Conservation (phyloP, 441 rosid species). For the Breynia disticha region DNA sequence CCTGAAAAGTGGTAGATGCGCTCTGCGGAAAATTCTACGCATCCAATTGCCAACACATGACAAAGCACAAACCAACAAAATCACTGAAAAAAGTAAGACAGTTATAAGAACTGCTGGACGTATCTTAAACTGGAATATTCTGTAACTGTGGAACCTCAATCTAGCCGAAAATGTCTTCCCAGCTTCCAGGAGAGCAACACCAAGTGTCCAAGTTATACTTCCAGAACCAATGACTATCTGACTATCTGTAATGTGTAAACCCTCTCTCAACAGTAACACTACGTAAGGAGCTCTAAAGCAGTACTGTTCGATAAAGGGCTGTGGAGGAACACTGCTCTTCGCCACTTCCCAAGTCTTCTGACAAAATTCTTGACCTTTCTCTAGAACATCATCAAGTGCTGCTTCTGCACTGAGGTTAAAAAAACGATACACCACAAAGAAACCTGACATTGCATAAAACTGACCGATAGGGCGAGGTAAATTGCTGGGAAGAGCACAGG, state of each 20-base stretch:
- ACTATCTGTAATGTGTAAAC: conserved; percentile 73
- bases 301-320: conserved; percentile 97
- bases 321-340: conserved; percentile 75
- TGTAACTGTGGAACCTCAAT: conserved; percentile 49
- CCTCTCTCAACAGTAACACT: conserved; percentile 76
- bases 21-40: conserved; percentile 57
- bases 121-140: conserved; percentile 50
- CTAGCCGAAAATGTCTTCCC: conserved; percentile 65
- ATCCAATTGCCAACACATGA: conserved; percentile 61
- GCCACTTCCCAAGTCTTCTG: conserved; percentile 77
- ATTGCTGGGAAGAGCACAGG: conserved; percentile 73
- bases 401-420: conserved; percentile 77
- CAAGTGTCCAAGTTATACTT: conserved; percentile 95
- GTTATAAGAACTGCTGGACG: conserved; percentile 55
- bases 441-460: conserved; percentile 89
- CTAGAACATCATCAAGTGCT: conserved; percentile 83
- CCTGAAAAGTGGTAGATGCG: conserved; percentile 76
- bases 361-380: conserved; percentile 79
- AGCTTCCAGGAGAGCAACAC: conserved; percentile 85
- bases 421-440: conserved; percentile 84
- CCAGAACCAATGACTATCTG: conserved; percentile 83
- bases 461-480: conserved; percentile 80
- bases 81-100: conserved; percentile 47
- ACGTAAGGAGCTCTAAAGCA: conserved; percentile 96
- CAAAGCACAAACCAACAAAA: conserved; percentile 64